Evolutionary conservation across 495 filamentous ascomycete species (phyloP), one percentile per base, ranked within the genome.

Genomic region (Rusavskia elegans): DNA sequence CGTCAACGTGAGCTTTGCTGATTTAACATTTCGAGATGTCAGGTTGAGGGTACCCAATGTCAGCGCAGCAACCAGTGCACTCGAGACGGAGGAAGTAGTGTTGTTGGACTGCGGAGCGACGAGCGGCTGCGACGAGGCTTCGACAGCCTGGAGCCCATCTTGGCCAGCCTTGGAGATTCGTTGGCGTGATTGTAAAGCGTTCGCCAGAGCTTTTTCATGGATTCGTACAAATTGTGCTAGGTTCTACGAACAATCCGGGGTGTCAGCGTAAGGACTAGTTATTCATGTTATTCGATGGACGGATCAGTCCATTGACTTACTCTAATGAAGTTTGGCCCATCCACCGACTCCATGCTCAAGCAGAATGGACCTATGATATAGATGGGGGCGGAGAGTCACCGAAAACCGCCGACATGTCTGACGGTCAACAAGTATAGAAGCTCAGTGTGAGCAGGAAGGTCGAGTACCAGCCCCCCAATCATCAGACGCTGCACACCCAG

Each of bases 121-220:
- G 68, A 73, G 17, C 62, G 66, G 40, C 73, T 73, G 49, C 66
- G 59, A 65, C 63, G 62, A 60, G 45, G 61, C 58, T 44, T 64
- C 53, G 10, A 64, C 64, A 49, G 75, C 63, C 49, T 75, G 64
- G 59, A 71, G 75, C 54, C 77, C 72, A 45, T 76, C 75, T 45
- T 73, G 68, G 48, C 72, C 81, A 82, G 88, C 75, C 64, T 77
- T 82, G 53, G 67, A 66, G 16, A 69, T 75, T 57, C 87, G 85
- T 52, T 81, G 77, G 59, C 78, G 80, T 50, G 89, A 73, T 64
- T 95, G 92, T 35, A 96, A 73, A 55, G 92, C 90, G 68, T 97
- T 97, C 57, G 92, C 92, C 54, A 98, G 79, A 25, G 88, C 92
- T 70, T 93, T 95, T 66, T 98, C 92, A 69, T 98, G 87, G 35